phyloP scores from a whole-genome alignment of 306 rosid genomes.

The Lathyrus tuberosus region DNA sequence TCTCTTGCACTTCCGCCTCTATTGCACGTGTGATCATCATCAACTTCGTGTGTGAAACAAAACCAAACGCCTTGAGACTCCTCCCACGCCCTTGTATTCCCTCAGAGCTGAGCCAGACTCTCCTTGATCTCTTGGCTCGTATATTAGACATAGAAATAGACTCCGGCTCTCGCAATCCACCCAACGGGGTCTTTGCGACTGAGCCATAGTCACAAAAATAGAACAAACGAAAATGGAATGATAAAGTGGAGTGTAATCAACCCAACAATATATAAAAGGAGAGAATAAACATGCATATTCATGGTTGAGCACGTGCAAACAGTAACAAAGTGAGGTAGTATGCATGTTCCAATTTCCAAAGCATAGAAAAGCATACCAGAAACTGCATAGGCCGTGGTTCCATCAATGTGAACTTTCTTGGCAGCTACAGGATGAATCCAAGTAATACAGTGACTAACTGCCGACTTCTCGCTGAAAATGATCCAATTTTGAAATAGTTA shows the following conservation, averaged over 20 bases:
- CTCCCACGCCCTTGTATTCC: no score
- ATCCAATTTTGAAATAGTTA: slow-evolving; percentile 10
- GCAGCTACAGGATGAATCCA: slow-evolving; percentile 77
- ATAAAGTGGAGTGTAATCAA: neutral
- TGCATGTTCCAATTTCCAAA: neutral
- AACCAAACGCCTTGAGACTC: no score
- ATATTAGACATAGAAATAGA: no score
- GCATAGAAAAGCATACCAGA: slow-evolving; percentile 52
- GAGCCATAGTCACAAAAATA: no score
- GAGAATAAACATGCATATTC: neutral
- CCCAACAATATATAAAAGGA: neutral
- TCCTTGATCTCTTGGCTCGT: no score
- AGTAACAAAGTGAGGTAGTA: neutral
- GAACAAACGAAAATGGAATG: no score
- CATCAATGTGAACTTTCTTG: slow-evolving; percentile 62
- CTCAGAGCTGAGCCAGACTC: no score
- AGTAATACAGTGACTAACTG: slow-evolving; percentile 81
- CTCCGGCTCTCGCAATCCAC: no score
- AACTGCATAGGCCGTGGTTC: slow-evolving; percentile 73
- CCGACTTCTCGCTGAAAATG: slow-evolving; percentile 74
- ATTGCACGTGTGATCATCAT: no score
- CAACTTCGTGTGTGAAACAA: no score
- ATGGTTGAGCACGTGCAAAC: neutral
- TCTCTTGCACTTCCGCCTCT: no score
- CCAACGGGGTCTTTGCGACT: no score